These are phyloP conservation scores for Russula brevipes DNA, from an alignment of 768 basidiomycete species.

Conservation along the genomic window DNA sequence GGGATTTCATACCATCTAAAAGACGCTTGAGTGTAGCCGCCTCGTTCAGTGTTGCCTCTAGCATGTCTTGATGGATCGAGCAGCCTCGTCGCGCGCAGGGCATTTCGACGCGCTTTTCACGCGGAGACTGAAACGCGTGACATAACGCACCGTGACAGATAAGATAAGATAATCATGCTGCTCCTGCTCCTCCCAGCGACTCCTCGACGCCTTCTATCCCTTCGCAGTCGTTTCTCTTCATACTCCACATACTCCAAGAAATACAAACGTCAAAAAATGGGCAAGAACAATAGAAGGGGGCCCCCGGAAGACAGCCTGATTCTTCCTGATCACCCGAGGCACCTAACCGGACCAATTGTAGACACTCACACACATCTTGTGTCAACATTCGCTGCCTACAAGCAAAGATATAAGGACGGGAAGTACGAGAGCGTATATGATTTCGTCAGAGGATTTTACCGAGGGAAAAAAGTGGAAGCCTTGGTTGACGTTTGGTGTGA, in stretches of 20 bases:
- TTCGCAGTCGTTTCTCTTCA: not conserved
- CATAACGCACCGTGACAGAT: conserved; percentile 19
- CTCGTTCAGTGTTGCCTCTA: conserved; percentile 87
- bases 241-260: not conserved
- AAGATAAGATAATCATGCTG: not conserved
- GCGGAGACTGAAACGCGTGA: conserved; percentile 26
- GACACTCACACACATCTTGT: conserved; percentile 87
- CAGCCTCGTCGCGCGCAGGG: not conserved
- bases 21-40: conserved; percentile 89
- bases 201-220: not conserved
- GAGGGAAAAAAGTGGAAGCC: conserved; percentile 50
- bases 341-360: conserved; percentile 43
- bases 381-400: conserved; percentile 63
- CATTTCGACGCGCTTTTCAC: not conserved
- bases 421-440: conserved; percentile 54
- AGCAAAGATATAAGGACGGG: conserved; percentile 54
- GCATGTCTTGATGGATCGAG: conserved; percentile 42
- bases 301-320: conserved; percentile 18
- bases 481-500: conserved; percentile 91
- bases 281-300: conserved; percentile 24
- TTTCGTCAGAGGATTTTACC: conserved; percentile 61
- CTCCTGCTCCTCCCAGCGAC: not conserved
- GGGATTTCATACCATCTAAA: conserved; percentile 68
- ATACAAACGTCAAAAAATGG: not conserved
- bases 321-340: conserved; percentile 19